Conservation (phyloP, 345 rosid genomes). For the Lagerstroemia speciosa region DNA sequence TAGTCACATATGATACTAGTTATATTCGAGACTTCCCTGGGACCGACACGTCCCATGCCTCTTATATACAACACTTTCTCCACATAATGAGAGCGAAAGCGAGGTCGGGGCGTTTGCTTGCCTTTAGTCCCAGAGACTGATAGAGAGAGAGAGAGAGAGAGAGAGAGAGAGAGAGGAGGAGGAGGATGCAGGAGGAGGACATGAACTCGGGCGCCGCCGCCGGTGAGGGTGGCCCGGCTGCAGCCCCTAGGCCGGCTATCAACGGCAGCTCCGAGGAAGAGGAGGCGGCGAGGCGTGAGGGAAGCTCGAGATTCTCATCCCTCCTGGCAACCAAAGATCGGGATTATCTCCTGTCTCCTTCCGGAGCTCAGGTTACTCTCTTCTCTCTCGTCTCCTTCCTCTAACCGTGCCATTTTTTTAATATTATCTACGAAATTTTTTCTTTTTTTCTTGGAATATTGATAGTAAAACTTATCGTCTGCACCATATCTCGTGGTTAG, state of each 20-base stretch:
- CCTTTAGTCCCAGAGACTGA: too few relatives aligned
- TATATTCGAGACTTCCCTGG: too few relatives aligned
- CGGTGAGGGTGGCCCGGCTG: neutral
- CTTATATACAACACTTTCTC: too few relatives aligned
- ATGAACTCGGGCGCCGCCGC: conserved; percentile 3
- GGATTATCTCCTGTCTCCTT: conserved; percentile 38
- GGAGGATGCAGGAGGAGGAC: conserved; percentile 10
- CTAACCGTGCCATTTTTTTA: too few relatives aligned
- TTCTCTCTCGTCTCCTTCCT: neutral
- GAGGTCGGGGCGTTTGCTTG: neutral
- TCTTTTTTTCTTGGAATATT: too few relatives aligned
- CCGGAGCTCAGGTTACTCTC: conserved; percentile 36
- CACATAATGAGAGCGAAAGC: neutral
- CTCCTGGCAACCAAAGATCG: conserved; percentile 42
- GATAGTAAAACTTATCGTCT: too few relatives aligned
- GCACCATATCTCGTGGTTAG: too few relatives aligned
- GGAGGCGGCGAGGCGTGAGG: too few relatives aligned
- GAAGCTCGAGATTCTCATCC: conserved; percentile 26
- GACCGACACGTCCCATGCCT: too few relatives aligned
- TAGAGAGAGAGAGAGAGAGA: neutral
- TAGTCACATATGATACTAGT: too few relatives aligned
- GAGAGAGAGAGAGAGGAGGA: neutral
- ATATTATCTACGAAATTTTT: too few relatives aligned
- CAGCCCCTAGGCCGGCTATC: neutral
- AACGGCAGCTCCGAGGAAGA: too few relatives aligned